Conservation (phyloP, 1,284 basidiomycete species). For the Cutaneotrichosporon sp. region DNA sequence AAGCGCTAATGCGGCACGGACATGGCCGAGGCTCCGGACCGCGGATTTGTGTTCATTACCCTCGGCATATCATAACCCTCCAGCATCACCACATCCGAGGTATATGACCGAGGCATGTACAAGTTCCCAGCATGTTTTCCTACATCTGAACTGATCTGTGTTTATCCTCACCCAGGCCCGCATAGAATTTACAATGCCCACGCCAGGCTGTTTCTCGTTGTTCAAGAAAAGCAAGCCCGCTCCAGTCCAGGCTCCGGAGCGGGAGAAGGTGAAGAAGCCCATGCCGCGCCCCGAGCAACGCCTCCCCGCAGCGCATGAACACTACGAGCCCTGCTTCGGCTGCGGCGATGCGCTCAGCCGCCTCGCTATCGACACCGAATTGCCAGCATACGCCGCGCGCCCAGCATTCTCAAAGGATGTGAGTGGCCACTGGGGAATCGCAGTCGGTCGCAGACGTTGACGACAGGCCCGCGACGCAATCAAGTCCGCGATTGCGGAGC, state of each 20-base stretch:
- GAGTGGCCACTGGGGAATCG: not conserved
- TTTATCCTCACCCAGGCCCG: not conserved
- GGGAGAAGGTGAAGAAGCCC: not conserved
- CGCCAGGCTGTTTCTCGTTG: conserved; percentile 3
- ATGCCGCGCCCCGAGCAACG: not conserved
- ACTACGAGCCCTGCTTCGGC: conserved; percentile 2
- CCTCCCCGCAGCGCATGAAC: not conserved
- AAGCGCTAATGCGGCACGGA: too few species aligned
- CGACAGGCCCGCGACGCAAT: conserved; percentile 15
- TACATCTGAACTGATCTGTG: not conserved
- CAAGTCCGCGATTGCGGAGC: conserved; percentile 3
- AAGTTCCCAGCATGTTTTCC: too few species aligned
- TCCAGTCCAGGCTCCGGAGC: not conserved
- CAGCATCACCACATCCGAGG: too few species aligned
- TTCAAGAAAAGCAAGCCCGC: not conserved
- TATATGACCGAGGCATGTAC: not conserved
- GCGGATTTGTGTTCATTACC: too few species aligned
- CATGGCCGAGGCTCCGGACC: too few species aligned
- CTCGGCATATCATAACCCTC: too few species aligned
- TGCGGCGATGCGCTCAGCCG: not conserved
- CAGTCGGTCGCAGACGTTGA: not conserved
- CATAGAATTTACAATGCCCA: not conserved
- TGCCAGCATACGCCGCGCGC: not conserved
- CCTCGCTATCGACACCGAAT: not conserved
- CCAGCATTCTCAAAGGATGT: not conserved